These are phyloP conservation scores for Lyophyllum shimeji DNA, from an alignment of 768 basidiomycete species.

Conservation along the genomic window DNA sequence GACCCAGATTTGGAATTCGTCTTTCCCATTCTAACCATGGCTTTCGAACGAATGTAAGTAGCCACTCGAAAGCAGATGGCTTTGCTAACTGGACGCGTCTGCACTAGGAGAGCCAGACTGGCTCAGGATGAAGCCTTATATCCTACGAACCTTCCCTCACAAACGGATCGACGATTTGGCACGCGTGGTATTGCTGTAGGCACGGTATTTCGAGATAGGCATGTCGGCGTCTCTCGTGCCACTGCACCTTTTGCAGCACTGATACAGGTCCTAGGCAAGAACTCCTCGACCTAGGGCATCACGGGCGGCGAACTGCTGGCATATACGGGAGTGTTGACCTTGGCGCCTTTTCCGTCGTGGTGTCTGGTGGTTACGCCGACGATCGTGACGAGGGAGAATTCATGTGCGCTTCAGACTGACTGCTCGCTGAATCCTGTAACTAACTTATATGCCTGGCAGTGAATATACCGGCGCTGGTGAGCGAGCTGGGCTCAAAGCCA, in stretches of 20 bases:
- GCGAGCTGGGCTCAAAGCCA: background rate
- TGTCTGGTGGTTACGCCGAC: slow-evolving; percentile 41
- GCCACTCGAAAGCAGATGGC: background rate
- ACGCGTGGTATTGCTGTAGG: slow-evolving; percentile 23
- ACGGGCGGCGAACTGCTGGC: slow-evolving; percentile 29
- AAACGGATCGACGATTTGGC: slow-evolving; percentile 24
- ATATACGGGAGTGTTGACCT: slow-evolving; percentile 28
- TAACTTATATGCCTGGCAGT: slow-evolving; percentile 18
- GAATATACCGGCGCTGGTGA: slow-evolving; percentile 41
- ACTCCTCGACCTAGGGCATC: slow-evolving; percentile 25
- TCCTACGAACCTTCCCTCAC: slow-evolving; percentile 11
- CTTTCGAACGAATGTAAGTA: slow-evolving; percentile 26
- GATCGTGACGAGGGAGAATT: slow-evolving; percentile 38
- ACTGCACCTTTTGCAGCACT: background rate
- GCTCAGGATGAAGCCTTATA: slow-evolving; percentile 20
- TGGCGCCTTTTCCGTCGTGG: slow-evolving; percentile 41
- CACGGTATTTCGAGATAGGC: slow-evolving; percentile 22
- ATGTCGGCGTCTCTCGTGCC: background rate
- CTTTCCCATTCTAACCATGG: slow-evolving; percentile 6
- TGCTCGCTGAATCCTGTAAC: background rate
- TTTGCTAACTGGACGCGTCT: background rate
- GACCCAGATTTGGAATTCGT: background rate
- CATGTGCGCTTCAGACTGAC: slow-evolving; percentile 27
- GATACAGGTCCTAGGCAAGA: slow-evolving; percentile 21
- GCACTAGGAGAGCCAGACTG: slow-evolving; percentile 19